Evolutionary conservation across 441 rosid species (phyloP), one percentile per base, ranked within the genome.

Genomic region (Erysimum pusillum): DNA sequence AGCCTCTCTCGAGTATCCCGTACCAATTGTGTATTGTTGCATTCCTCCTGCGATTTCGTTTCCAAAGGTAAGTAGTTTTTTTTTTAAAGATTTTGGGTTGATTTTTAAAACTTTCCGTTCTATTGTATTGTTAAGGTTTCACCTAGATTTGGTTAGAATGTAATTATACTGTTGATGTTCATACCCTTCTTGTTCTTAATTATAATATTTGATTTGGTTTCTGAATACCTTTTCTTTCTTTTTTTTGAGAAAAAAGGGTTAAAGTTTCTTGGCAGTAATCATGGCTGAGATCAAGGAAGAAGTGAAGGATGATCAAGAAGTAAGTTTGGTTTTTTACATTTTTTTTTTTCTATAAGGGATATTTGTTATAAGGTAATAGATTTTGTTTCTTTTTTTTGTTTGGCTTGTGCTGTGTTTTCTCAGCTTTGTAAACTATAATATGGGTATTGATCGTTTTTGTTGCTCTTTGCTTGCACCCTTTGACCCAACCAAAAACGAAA

Each of bases 231-330:
- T n/a, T n/a, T n/a, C n/a, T n/a, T n/a, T n/a, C n/a, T n/a, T n/a
- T n/a, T n/a, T n/a, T n/a, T n/a, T n/a, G n/a, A n/a, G n/a, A n/a
- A n/a, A n/a, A n/a, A n/a, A n/a, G n/a, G n/a, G n/a, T n/a, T n/a
- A n/a, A n/a, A n/a, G n/a, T n/a, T n/a, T 25, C n/a, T 54, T 12
- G 8, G 73, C 12, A 69, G 53, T 32, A 56, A 69, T 69, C 67
- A 71, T 48, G 75, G 75, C 67, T 49, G 59, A 57, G n/a, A 25
- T 53, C 22, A 56, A 7, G 18, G 51, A 46, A 59, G 67, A 71
- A 41, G 45, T 41, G 45, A 41, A 41, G 14, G n/a, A 41, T 41
- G 45, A 41, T 0, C 45, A 41, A 41, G n/a, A 41, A 20, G 75
- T 71, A 71, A 57, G 57, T 57, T 67, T 9, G 10, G 61, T 7